A percentile compares a stretch with the other conserved stretches of the same genome.
phyloP scores from a whole-genome alignment of 768 basidiomycete genomes.

The Kwoniella shandongensis region DNA sequence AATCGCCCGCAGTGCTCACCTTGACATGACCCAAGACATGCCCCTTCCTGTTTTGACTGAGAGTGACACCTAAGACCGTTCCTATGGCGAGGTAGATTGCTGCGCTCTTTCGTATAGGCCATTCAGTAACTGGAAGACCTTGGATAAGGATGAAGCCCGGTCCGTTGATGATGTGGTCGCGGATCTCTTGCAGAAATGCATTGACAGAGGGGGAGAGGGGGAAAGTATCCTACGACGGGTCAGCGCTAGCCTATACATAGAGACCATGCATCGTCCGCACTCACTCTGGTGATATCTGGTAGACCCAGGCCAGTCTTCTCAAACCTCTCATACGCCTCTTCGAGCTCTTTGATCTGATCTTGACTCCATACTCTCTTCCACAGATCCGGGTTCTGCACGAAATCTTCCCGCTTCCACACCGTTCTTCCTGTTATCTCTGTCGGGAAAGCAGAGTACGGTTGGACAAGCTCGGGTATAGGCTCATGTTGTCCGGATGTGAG shows the following conservation, averaged over 20 bases:
- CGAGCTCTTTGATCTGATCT: constrained; percentile 43
- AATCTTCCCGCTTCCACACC: constrained; percentile 48
- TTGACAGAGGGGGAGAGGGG: constrained; percentile 34
- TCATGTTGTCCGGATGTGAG: constrained; percentile 45
- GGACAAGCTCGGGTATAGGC: constrained; percentile 31
- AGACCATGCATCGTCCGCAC: constrained; percentile 5
- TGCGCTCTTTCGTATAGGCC: constrained; percentile 44
- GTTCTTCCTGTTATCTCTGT: constrained; percentile 41
- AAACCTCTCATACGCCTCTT: constrained; percentile 36
- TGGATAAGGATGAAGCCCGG: constrained; percentile 52
- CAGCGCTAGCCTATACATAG: not conserved
- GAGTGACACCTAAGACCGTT: constrained; percentile 42
- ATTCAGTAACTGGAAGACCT: constrained; percentile 44
- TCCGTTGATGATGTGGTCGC: constrained; percentile 45
- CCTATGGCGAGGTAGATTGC: constrained; percentile 49
- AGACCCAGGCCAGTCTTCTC: constrained; percentile 26
- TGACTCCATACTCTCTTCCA: constrained; percentile 41
- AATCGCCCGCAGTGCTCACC: constrained; percentile 1
- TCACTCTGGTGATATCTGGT: constrained; percentile 37
- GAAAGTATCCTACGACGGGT: constrained; percentile 36
- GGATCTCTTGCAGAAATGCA: constrained; percentile 26
- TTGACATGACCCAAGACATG: constrained; percentile 53
- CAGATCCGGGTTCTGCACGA: constrained; percentile 26
- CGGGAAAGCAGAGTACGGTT: constrained; percentile 42
- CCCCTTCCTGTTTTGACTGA: constrained; percentile 48